Percentiles rank a stretch among this genome's conserved stretches.
These are phyloP conservation scores for Fragilaria crotonensis DNA, from an alignment of 108 stramenopile species.

Conservation along the genomic window DNA sequence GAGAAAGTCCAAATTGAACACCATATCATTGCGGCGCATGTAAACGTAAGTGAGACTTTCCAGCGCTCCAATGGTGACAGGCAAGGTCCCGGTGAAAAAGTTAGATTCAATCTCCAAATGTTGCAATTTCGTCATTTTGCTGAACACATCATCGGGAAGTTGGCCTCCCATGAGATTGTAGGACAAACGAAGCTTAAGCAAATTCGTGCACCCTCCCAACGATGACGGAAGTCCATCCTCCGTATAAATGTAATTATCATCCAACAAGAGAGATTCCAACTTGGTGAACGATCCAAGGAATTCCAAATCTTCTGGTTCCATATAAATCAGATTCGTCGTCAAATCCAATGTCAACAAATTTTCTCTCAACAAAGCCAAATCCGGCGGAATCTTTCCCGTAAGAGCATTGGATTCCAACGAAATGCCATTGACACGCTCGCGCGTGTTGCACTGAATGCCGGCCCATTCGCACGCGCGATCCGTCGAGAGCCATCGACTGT, in stretches of 20 bases:
- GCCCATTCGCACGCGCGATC: constrained; percentile 35
- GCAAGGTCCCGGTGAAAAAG: constrained; percentile 34
- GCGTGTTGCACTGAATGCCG: constrained; percentile 31
- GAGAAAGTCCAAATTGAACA: constrained; percentile 27
- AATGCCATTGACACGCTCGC: constrained; percentile 11
- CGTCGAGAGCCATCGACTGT: constrained; percentile 27
- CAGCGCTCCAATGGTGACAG: constrained; percentile 21
- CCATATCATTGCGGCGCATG: constrained; percentile 37
- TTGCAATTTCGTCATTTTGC: constrained; percentile 20
- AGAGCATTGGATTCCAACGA: constrained; percentile 25
- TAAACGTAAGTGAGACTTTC: constrained; percentile 36
- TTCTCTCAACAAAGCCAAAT: constrained; percentile 23
- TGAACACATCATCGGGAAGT: constrained; percentile 17
- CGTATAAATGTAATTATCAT: constrained; percentile 47
- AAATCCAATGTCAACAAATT: constrained; percentile 21
- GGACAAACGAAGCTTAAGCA: constrained; percentile 32
- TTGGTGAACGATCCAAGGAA: constrained; percentile 19
- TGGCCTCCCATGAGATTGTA: constrained; percentile 41
- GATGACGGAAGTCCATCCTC: constrained; percentile 26
- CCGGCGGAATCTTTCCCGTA: constrained; percentile 31
- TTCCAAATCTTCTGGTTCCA: constrained; percentile 17
- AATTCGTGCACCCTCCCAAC: constrained; percentile 9
- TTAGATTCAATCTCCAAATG: constrained; percentile 53
- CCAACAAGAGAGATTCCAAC: constrained; percentile 32
- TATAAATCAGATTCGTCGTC: constrained; percentile 30